Evolutionary conservation across 1,284 basidiomycete species (phyloP), one percentile per base, ranked within the genome.

Genomic region (Malassezia psittaci): DNA sequence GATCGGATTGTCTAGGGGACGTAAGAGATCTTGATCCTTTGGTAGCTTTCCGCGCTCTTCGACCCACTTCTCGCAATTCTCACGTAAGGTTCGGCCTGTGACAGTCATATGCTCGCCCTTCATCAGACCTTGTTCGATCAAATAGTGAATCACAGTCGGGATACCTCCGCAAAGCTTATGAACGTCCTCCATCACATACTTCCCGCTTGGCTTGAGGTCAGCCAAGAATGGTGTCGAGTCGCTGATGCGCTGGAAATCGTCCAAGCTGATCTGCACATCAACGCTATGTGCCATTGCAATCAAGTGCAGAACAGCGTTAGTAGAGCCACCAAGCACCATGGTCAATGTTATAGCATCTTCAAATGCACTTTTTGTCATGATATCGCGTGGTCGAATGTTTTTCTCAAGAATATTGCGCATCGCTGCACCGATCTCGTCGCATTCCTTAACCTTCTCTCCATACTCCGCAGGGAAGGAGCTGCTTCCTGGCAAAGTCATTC

Each of bases 41-140:
- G 66, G 62, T 32, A 73, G 58, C 54, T 68, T 71, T 43, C 72
- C 72, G 13, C 60, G 59, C 37, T 62, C 57, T 69, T 85, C 83
- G 9, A 81, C 83, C 88, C 88, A 90, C 61, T 81, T 78, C 53
- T 72, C 70, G 36, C 59, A 60, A 49, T 74, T 74, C 42, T 74
- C 72, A 34, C 63, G 65, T 5, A 74, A 63, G 15, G 72, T 72
- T 32, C 52, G 57, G 15, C 72, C 72, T 9, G 72, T 74, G 32
- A 73, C 69, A 9, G 72, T 74, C 46, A 73, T 63, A 58, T 69
- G 68, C 43, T 74, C 69, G 16, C 72, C 72, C 64, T 70, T 70
- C 57, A 74, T 70, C 60, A 88, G 77, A 38, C 60, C 61, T 42
- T 73, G 55, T 59, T 73, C 69, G 48, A 74, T 72, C 41, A 65